phyloP scores from a whole-genome alignment of 2,329 filamentous ascomycete genomes.

The Cercospora zeina region DNA sequence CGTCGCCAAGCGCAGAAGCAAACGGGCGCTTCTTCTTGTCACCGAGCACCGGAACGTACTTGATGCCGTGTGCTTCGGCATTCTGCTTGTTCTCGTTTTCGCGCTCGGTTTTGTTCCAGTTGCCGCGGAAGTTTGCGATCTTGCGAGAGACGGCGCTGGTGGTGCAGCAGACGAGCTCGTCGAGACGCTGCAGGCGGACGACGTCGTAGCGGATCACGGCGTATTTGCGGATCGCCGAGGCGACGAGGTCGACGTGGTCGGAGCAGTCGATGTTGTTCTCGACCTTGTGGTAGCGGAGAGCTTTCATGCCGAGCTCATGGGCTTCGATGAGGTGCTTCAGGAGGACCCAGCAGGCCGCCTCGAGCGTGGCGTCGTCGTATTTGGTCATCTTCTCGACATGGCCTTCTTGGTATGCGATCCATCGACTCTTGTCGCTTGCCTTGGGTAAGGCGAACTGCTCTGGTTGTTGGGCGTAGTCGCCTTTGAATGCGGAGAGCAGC shows the following conservation, averaged over 20 bases:
- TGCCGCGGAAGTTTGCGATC: slow-evolving; percentile 25
- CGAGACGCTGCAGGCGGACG: slow-evolving; percentile 22
- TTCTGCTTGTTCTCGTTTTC: slow-evolving; percentile 21
- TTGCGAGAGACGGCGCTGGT: slow-evolving; percentile 22
- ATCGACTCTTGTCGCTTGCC: slow-evolving; percentile 17
- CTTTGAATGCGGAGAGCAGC: slow-evolving; percentile 20
- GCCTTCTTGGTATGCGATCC: slow-evolving; percentile 20
- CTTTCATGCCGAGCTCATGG: slow-evolving; percentile 21
- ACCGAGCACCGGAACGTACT: slow-evolving; percentile 22
- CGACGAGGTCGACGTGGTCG: slow-evolving; percentile 19
- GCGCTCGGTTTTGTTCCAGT: slow-evolving; percentile 21
- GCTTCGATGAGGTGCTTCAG: slow-evolving; percentile 22
- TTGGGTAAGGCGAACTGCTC: slow-evolving; percentile 15
- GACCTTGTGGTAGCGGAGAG: slow-evolving; percentile 16
- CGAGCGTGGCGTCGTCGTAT: slow-evolving; percentile 15
- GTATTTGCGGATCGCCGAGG: slow-evolving; percentile 20
- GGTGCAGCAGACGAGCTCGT: slow-evolving; percentile 25
- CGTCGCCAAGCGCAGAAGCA: neutral
- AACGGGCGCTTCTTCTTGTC: slow-evolving; percentile 23
- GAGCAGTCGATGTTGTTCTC: slow-evolving; percentile 22
- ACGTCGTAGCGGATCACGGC: slow-evolving; percentile 26
- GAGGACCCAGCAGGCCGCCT: slow-evolving; percentile 24
- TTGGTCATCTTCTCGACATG: slow-evolving; percentile 24
- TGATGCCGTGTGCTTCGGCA: slow-evolving; percentile 13
- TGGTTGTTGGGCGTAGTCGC: slow-evolving; percentile 10